Evolutionary conservation across 2,329 filamentous ascomycete genomes (phyloP).

Genomic region (Verticillium alfalfae): DNA sequence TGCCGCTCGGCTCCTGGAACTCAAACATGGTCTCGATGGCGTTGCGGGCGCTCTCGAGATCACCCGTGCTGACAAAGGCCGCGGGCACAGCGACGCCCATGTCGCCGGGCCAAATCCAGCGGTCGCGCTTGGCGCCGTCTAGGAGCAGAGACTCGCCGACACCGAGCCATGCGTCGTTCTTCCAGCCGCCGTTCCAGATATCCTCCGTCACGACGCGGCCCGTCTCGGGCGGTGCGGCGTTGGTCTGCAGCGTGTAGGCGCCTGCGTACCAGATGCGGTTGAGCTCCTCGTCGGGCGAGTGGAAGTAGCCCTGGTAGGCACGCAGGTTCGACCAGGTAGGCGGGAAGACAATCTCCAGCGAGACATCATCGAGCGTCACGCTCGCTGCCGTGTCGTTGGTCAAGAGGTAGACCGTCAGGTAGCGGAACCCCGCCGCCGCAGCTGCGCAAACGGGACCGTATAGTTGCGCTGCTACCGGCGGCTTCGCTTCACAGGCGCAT

Average conservation of each 20-base stretch:
- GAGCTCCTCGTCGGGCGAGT: conserved; percentile 40
- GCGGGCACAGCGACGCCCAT: conserved; percentile 51
- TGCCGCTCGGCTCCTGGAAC: conserved; percentile 35
- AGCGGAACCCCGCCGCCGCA: conserved; percentile 50
- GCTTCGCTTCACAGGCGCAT: conserved; percentile 27
- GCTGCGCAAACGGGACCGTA: conserved; percentile 24
- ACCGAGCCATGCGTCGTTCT: conserved; percentile 25
- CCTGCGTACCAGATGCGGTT: conserved; percentile 49
- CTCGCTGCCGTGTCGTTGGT: conserved; percentile 3
- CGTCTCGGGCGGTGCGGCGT: conserved; percentile 15
- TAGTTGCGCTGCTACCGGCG: conserved; percentile 21
- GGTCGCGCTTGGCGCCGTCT: conserved; percentile 55
- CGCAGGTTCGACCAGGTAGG: conserved; percentile 38
- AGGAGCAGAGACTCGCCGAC: conserved; percentile 22
- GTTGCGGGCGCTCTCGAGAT: conserved; percentile 43
- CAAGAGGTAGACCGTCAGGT: conserved; percentile 38
- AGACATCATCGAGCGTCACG: conserved; percentile 23
- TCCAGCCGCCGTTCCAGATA: conserved; percentile 15
- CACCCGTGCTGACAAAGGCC: conserved; percentile 48
- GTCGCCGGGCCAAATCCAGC: conserved; percentile 57
- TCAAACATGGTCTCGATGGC: conserved; percentile 42
- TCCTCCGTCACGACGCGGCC: conserved; percentile 12
- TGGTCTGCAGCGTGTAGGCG: conserved; percentile 38
- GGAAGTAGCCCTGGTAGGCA: conserved; percentile 50
- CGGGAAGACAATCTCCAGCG: conserved; percentile 29